These are phyloP conservation scores for Fusarium longipes DNA, from an alignment of 2,329 filamentous ascomycete species.

Conservation along the genomic window DNA sequence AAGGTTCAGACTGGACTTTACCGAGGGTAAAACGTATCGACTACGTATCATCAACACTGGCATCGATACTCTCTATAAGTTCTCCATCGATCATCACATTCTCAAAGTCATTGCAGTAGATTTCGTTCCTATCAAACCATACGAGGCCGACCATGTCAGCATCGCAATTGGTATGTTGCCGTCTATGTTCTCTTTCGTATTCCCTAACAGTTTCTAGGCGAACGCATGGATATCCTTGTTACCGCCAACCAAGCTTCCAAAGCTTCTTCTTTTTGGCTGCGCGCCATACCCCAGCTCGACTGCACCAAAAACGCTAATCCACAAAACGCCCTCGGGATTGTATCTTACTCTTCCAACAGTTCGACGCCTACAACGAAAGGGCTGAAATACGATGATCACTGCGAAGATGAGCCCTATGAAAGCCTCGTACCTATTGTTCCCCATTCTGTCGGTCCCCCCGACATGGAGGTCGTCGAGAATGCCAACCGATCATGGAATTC, in stretches of 20 bases:
- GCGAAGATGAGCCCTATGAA: constrained; percentile 51
- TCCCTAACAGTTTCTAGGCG: constrained; percentile 51
- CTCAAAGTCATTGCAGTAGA: constrained; percentile 68
- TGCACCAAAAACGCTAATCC: constrained; percentile 56
- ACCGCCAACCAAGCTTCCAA: constrained; percentile 52
- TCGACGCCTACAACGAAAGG: constrained; percentile 31
- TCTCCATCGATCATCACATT: constrained; percentile 66
- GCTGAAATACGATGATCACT: constrained; percentile 40
- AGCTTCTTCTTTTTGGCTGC: constrained; percentile 61
- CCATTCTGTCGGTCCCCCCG: constrained; percentile 48
- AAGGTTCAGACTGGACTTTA: constrained; percentile 54
- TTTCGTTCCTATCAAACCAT: constrained; percentile 68
- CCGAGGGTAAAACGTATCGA: constrained; percentile 57
- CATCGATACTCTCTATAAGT: constrained; percentile 59
- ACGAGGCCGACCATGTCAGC: constrained; percentile 61
- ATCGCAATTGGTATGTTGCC: constrained; percentile 59
- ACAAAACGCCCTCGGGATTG: constrained; percentile 61
- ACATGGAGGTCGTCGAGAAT: constrained; percentile 46
- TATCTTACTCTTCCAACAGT: constrained; percentile 54
- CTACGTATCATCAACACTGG: constrained; percentile 62
- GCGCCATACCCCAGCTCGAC: constrained; percentile 56
- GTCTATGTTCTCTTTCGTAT: neutral
- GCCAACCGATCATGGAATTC: constrained; percentile 45
- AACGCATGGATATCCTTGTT: constrained; percentile 61
- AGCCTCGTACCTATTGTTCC: constrained; percentile 52